Evolutionary conservation across 2,329 filamentous ascomycete genomes (phyloP).

Genomic region (Blastomyces percursus): DNA sequence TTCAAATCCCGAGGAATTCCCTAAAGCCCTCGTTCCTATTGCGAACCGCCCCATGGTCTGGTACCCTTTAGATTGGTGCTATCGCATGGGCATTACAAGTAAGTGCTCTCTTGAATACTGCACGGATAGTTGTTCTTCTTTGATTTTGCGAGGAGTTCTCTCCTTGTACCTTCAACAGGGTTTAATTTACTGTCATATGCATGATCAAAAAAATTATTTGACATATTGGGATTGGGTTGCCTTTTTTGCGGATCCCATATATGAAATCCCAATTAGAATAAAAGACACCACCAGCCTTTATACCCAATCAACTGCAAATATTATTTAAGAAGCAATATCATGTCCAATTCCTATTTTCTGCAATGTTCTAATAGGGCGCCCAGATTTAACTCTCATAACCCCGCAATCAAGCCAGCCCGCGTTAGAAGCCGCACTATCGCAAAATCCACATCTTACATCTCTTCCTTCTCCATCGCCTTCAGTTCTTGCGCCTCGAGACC

Average conservation of each 20-base stretch:
- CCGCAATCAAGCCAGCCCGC: constrained; percentile 34
- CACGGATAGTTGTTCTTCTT: neutral
- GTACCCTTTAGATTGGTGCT: constrained; percentile 40
- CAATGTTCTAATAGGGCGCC: constrained; percentile 6
- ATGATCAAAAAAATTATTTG: neutral
- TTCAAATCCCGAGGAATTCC: constrained; percentile 38
- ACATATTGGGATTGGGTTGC: neutral
- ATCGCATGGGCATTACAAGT: constrained; percentile 40
- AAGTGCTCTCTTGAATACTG: constrained; percentile 14
- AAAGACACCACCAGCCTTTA: neutral
- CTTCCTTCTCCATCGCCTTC: constrained; percentile 43
- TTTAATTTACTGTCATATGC: neutral
- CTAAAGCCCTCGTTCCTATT: constrained; percentile 40
- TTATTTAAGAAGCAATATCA: neutral
- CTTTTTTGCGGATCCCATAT: neutral
- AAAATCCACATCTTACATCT: constrained; percentile 41
- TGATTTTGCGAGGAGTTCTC: neutral
- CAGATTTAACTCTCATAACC: constrained; percentile 40
- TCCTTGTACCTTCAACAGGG: neutral
- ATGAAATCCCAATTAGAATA: neutral
- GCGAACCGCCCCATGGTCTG: constrained; percentile 42
- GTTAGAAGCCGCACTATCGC: constrained; percentile 37
- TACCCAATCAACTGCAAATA: constrained; percentile 1
- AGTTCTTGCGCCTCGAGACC: constrained; percentile 62
- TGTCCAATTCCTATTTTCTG: neutral